These are phyloP conservation scores for Pistacia vera DNA, from an alignment of 345 rosid species.

Conservation along the genomic window DNA sequence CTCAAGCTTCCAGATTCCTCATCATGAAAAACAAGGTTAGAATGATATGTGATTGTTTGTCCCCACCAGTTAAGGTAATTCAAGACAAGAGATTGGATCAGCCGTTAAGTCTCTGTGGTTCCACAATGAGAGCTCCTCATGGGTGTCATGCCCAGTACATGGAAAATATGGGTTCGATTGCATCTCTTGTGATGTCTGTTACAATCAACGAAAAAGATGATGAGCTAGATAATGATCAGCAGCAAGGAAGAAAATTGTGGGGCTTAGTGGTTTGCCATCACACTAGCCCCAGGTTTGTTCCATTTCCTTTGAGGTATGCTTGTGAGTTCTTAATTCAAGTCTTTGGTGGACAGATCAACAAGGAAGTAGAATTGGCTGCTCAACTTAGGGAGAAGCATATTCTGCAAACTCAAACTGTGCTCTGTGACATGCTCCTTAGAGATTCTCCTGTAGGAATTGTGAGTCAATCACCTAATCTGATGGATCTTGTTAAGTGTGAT, in stretches of 20 bases:
- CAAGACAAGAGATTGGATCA: constrained; percentile 64
- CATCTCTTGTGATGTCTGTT: constrained; percentile 87
- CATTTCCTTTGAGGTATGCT: constrained; percentile 82
- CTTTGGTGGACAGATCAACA: constrained; percentile 73
- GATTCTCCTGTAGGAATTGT: constrained; percentile 80
- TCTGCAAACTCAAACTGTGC: constrained; percentile 68
- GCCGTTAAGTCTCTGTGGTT: constrained; percentile 77
- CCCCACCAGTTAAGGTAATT: constrained; percentile 60
- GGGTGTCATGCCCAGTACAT: constrained; percentile 84
- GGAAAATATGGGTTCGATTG: constrained; percentile 83
- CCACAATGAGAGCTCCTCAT: constrained; percentile 83
- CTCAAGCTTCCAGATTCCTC: constrained; percentile 84
- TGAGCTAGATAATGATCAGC: constrained; percentile 40
- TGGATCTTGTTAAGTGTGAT: constrained; percentile 88
- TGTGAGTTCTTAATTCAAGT: constrained; percentile 86
- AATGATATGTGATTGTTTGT: constrained; percentile 80
- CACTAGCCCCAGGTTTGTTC: constrained; percentile 67
- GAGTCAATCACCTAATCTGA: constrained; percentile 75
- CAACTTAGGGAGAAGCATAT: constrained; percentile 74
- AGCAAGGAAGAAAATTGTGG: constrained; percentile 66
- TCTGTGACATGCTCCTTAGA: constrained; percentile 88
- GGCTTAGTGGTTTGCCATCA: constrained; percentile 96
- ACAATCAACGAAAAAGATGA: constrained; percentile 64
- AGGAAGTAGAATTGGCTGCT: constrained; percentile 71
- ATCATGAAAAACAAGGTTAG: constrained; percentile 85